Evolutionary conservation across 257 asterid species (phyloP).

Genomic region (Scutellaria barbata): DNA sequence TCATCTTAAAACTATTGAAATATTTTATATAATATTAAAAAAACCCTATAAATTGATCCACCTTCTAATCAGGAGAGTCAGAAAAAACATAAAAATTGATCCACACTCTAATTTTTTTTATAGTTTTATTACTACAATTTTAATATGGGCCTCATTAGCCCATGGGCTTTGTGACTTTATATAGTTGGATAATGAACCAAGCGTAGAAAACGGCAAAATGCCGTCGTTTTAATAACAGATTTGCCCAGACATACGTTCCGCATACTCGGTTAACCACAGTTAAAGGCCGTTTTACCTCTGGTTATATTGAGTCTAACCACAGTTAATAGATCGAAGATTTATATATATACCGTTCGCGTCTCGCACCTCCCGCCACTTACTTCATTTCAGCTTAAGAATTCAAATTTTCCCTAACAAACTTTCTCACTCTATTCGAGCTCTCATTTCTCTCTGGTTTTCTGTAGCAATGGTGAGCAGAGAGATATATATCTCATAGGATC

Average conservation of each 20-base stretch:
- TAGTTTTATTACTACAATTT: too few species aligned
- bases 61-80: too few species aligned
- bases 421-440: constrained; percentile 14
- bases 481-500: background rate
- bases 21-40: too few species aligned
- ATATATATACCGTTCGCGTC: constrained; percentile 21
- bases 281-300: constrained; percentile 5
- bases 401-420: constrained; percentile 14
- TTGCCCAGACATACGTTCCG: constrained; percentile 24
- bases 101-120: too few species aligned
- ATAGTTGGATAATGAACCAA: too few species aligned
- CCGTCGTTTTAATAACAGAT: constrained; percentile 11
- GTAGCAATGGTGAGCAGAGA: constrained; percentile 56
- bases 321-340: constrained; percentile 25
- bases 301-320: constrained; percentile 30
- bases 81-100: too few species aligned
- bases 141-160: background rate
- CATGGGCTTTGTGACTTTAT: background rate
- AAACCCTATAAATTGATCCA: too few species aligned
- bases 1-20: too few species aligned
- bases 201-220: background rate
- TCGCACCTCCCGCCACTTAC: constrained; percentile 46
- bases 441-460: constrained; percentile 34
- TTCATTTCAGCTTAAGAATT: constrained; percentile 32
- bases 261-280: constrained; percentile 39